Evolutionary conservation across 371 early-diverging fungal genomes (phyloP).

Genomic region (Lichtheimia ramosa): DNA sequence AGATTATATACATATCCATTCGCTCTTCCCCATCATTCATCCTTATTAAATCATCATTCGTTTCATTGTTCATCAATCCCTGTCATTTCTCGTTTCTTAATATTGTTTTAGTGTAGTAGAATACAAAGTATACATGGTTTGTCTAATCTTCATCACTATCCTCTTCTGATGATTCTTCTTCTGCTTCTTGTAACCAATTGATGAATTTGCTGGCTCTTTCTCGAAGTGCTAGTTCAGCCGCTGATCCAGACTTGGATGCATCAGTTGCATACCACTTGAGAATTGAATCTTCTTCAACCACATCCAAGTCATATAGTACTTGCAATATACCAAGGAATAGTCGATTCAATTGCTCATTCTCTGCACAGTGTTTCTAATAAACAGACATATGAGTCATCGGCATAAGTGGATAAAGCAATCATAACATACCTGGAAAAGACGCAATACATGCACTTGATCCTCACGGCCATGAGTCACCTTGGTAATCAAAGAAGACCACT

Average conservation of each 20-base stretch:
- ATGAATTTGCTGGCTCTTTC: slow-evolving; percentile 59
- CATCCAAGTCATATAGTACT: slow-evolving; percentile 77
- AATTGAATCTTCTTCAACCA: slow-evolving; percentile 84
- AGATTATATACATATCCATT: not conserved
- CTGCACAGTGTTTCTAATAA: slow-evolving; percentile 44
- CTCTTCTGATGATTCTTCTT: slow-evolving; percentile 47
- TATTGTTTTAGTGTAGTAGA: too few relatives aligned
- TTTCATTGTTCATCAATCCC: not conserved
- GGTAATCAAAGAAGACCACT: slow-evolving; percentile 73
- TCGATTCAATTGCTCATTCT: slow-evolving; percentile 45
- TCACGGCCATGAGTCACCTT: slow-evolving; percentile 70
- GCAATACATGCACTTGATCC: slow-evolving; percentile 80
- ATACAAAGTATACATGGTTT: not conserved
- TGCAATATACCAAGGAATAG: slow-evolving; percentile 66
- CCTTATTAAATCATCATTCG: not conserved
- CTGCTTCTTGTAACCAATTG: slow-evolving; percentile 70
- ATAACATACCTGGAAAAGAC: slow-evolving; percentile 54
- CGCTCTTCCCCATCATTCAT: not conserved
- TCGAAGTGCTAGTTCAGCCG: slow-evolving; percentile 37
- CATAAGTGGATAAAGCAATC: not conserved
- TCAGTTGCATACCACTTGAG: slow-evolving; percentile 70
- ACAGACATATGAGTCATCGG: not conserved
- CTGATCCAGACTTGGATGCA: slow-evolving; percentile 22
- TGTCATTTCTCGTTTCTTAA: not conserved
- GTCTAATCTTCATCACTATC: slow-evolving; percentile 15